phyloP scores from a whole-genome alignment of 2,329 filamentous ascomycete genomes.

The Ciborinia camelliae region DNA sequence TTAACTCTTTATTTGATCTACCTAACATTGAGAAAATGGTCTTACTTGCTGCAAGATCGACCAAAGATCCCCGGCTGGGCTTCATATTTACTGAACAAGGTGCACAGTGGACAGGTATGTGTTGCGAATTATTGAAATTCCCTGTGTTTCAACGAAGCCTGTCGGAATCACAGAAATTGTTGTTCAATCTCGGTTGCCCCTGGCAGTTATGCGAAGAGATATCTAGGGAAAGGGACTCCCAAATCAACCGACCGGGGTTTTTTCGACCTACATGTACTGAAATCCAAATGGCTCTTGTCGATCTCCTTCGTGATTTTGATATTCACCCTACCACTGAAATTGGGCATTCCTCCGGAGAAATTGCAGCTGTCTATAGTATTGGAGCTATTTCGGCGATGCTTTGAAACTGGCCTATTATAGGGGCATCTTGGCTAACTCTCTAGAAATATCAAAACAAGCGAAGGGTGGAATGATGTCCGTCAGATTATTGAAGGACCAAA shows the following conservation, averaged over 20 bases:
- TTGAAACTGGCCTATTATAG: slow-evolving; percentile 22
- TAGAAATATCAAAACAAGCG: background rate
- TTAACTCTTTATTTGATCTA: background rate
- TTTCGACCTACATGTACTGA: slow-evolving; percentile 24
- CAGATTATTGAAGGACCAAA: slow-evolving; percentile 28
- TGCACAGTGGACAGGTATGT: slow-evolving; percentile 29
- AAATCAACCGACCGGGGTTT: slow-evolving; percentile 20
- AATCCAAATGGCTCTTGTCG: slow-evolving; percentile 30
- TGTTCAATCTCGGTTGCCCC: slow-evolving; percentile 42
- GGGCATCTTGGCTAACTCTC: slow-evolving; percentile 22
- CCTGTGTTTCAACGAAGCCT: slow-evolving; percentile 9
- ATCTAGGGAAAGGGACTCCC: slow-evolving; percentile 26
- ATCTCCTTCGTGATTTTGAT: slow-evolving; percentile 24
- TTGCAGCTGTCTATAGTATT: slow-evolving; percentile 38
- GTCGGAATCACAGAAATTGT: slow-evolving; percentile 28
- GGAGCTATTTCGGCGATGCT: slow-evolving; percentile 29
- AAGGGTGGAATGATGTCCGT: slow-evolving; percentile 53
- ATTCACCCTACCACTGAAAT: slow-evolving; percentile 26
- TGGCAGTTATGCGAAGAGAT: slow-evolving; percentile 30
- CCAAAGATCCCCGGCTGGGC: background rate
- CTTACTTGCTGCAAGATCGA: background rate
- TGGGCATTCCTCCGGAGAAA: slow-evolving; percentile 35
- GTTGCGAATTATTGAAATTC: slow-evolving; percentile 18
- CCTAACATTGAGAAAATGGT: background rate
- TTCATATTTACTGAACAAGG: slow-evolving; percentile 29